Percentiles rank a stretch among this genome's conserved stretches.
These are phyloP conservation scores for Jaapia argillacea DNA, from an alignment of 768 basidiomycete genomes.

Conservation along the genomic window DNA sequence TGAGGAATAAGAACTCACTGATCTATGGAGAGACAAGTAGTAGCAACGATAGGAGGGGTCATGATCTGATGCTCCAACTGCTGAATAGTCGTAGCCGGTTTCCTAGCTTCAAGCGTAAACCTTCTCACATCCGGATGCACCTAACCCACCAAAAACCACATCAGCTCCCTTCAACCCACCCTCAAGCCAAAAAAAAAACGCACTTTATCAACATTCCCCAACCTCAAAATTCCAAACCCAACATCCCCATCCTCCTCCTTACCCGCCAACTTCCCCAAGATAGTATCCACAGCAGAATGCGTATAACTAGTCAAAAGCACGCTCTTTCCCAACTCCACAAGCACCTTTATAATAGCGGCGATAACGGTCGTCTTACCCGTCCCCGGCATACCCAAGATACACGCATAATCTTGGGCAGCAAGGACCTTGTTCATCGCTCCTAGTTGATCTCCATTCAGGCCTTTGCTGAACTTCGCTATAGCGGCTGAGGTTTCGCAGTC, in stretches of 20 bases:
- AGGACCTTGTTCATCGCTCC: slow-evolving; percentile 67
- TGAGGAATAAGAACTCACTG: slow-evolving; percentile 53
- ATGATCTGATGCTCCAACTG: slow-evolving; percentile 78
- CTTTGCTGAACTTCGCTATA: background rate
- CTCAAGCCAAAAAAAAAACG: slow-evolving; percentile 2
- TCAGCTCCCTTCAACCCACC: background rate
- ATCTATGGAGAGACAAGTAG: slow-evolving; percentile 89
- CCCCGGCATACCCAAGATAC: slow-evolving; percentile 96
- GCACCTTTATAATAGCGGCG: slow-evolving; percentile 71
- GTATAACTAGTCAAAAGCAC: slow-evolving; percentile 91
- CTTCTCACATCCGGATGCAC: slow-evolving; percentile 74
- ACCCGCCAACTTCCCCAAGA: slow-evolving; percentile 74
- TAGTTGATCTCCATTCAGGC: slow-evolving; percentile 66
- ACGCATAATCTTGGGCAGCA: slow-evolving; percentile 77
- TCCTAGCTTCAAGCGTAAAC: slow-evolving; percentile 53
- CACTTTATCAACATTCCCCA: slow-evolving; percentile 92
- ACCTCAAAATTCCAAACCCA: slow-evolving; percentile 66
- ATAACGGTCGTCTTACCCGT: slow-evolving; percentile 97
- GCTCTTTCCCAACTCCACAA: slow-evolving; percentile 76
- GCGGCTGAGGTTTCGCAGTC: background rate
- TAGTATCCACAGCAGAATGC: slow-evolving; percentile 98
- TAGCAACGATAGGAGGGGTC: slow-evolving; percentile 88
- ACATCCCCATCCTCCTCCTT: too few species aligned
- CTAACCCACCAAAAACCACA: slow-evolving; percentile 26
- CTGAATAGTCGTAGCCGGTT: slow-evolving; percentile 56